Evolutionary conservation across 176 grass and related monocot genomes (phyloP).

Genomic region (Musa schizocarpa): DNA sequence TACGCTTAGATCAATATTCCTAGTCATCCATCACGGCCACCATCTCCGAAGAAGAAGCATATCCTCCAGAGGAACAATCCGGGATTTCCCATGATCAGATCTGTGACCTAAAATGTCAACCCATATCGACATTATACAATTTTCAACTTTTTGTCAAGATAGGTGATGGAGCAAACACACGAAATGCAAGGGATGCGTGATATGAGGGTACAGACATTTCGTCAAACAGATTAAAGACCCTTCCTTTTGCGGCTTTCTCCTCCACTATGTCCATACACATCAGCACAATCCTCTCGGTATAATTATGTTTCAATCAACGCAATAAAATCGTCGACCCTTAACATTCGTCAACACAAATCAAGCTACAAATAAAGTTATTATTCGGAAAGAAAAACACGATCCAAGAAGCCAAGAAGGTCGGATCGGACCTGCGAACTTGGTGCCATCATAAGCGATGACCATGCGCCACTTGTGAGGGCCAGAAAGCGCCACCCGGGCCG

Average conservation of each 20-base stretch:
- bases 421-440: constrained; percentile 64
- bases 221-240: constrained; percentile 1
- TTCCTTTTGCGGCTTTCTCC: not conserved
- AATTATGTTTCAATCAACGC: not conserved
- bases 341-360: not conserved
- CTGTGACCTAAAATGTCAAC: not conserved
- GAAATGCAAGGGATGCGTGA: not conserved
- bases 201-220: not conserved
- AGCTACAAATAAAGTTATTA: not conserved
- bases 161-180: not conserved
- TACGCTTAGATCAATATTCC: too few relatives aligned
- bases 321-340: not conserved
- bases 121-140: too few relatives aligned
- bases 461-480: constrained; percentile 60
- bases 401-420: constrained; percentile 2
- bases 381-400: not conserved
- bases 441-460: constrained; percentile 83
- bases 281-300: not conserved
- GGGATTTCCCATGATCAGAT: not conserved
- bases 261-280: not conserved
- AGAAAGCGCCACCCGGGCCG: not conserved
- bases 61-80: not conserved
- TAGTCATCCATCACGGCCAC: too few relatives aligned
- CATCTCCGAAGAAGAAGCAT: not conserved
- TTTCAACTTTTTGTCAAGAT: too few relatives aligned